Conservation (phyloP, 2,329 filamentous ascomycete genomes). For the Penicillium polonicum region DNA sequence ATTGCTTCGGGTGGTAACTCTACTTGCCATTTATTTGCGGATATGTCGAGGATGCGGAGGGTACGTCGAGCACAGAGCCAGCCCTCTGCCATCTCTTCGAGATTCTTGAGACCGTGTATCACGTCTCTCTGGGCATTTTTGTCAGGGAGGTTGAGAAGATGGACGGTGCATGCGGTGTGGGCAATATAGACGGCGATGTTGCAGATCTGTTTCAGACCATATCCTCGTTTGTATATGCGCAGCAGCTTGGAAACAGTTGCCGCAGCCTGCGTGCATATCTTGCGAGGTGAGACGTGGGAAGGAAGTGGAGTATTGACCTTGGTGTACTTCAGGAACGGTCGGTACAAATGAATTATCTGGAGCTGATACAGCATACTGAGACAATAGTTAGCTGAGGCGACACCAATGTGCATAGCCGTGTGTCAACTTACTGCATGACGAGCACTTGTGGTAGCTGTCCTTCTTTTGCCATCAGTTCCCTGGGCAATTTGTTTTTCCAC, state of each 20-base stretch:
- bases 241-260: conserved; percentile 90
- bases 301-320: conserved; percentile 79
- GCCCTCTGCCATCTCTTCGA: conserved; percentile 93
- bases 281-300: conserved; percentile 81
- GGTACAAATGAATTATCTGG: conserved; percentile 91
- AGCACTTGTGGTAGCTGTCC: conserved; percentile 82
- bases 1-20: conserved; percentile 81
- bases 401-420: background rate
- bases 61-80: conserved; percentile 89
- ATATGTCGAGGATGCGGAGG: conserved; percentile 77
- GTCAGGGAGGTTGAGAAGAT: conserved; percentile 87
- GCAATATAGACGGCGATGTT: conserved; percentile 96
- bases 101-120: conserved; percentile 81
- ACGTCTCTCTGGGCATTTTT: conserved; percentile 89
- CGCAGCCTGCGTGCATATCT: conserved; percentile 87
- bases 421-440: conserved; percentile 73
- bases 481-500: conserved; percentile 81
- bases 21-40: conserved; percentile 86
- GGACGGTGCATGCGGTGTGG: conserved; percentile 91
- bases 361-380: conserved; percentile 94
- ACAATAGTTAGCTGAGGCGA: conserved; percentile 17
- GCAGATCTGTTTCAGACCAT: conserved; percentile 88
- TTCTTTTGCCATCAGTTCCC: conserved; percentile 84
- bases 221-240: conserved; percentile 87
- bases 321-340: conserved; percentile 89